A percentile compares a stretch with the other conserved stretches of the same genome.
phyloP scores from a whole-genome alignment of 2,329 filamentous ascomycete species.

The Penicillium sp. region DNA sequence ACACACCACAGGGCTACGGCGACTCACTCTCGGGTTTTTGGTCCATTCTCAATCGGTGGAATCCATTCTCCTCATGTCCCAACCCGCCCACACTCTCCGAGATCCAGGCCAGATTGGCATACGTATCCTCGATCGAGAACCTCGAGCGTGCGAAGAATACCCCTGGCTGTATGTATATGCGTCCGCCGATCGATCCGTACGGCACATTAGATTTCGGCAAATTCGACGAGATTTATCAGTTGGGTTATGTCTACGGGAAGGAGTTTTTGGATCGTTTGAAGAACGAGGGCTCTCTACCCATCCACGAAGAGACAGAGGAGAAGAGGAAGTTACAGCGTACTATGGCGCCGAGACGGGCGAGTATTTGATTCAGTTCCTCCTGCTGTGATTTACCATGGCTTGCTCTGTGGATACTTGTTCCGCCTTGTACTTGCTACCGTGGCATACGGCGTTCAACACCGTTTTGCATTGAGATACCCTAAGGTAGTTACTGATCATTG shows the following conservation, averaged over 20 bases:
- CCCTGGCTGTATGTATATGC: slow-evolving; percentile 92
- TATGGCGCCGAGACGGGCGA: slow-evolving; percentile 78
- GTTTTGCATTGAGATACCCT: too few relatives aligned
- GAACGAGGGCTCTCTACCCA: slow-evolving; percentile 74
- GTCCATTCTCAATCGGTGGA: slow-evolving; percentile 96
- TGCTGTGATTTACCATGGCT: too few relatives aligned
- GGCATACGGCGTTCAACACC: too few relatives aligned
- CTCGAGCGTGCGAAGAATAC: slow-evolving; percentile 90
- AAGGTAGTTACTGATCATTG: too few relatives aligned
- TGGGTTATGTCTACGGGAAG: slow-evolving; percentile 85
- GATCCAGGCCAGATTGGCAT: slow-evolving; percentile 92
- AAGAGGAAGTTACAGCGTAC: slow-evolving; percentile 77
- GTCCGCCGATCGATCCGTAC: slow-evolving; percentile 89
- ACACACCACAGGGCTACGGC: slow-evolving; percentile 88
- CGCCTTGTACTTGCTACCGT: too few relatives aligned
- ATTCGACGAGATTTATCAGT: slow-evolving; percentile 93
- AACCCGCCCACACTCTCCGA: slow-evolving; percentile 95
- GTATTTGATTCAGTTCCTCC: slow-evolving; percentile 54
- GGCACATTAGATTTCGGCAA: slow-evolving; percentile 95
- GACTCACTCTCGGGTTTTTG: slow-evolving; percentile 94
- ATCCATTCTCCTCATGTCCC: slow-evolving; percentile 83
- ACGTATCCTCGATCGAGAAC: slow-evolving; percentile 92
- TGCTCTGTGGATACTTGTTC: too few relatives aligned
- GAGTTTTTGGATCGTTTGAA: slow-evolving; percentile 77
- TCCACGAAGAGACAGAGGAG: slow-evolving; percentile 73